A percentile compares a stretch with the other conserved stretches of the same genome.
Conservation (phyloP, 176 grass and related monocot species). For the Zoysia pacifica region DNA sequence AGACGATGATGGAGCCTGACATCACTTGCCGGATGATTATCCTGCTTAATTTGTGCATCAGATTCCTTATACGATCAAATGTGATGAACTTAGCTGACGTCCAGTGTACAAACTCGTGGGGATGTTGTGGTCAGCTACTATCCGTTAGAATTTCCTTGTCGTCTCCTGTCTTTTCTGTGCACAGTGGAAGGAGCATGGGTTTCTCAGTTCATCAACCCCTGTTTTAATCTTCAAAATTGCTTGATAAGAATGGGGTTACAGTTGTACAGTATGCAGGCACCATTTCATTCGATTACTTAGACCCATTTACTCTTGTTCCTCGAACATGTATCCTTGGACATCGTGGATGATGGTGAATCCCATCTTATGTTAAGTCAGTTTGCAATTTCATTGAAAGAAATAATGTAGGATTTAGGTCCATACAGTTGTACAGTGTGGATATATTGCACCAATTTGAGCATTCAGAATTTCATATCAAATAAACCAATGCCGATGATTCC, state of each 20-base stretch:
- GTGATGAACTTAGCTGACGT: neutral
- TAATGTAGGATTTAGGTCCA: neutral
- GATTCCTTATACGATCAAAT: neutral
- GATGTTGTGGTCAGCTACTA: neutral
- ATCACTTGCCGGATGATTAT: neutral
- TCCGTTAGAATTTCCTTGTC: neutral
- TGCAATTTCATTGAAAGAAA: no score
- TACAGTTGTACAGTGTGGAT: no score
- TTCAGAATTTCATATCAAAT: neutral
- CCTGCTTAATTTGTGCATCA: neutral
- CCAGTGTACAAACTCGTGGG: neutral
- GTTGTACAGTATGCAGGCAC: conserved; percentile 22
- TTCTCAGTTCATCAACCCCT: neutral
- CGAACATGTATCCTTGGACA: neutral
- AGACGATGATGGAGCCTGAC: conserved; percentile 53
- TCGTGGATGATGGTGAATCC: neutral
- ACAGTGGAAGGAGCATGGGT: neutral
- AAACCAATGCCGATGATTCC: neutral
- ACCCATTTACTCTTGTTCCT: neutral
- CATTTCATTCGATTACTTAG: neutral
- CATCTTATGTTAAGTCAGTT: neutral
- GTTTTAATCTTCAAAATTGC: neutral
- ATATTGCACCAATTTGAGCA: no score
- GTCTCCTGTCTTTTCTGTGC: conserved; percentile 4
- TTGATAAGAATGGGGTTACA: neutral